Percentiles rank a stretch among this genome's conserved stretches.
phyloP scores from a whole-genome alignment of 495 filamentous ascomycete species.

The Penicillium argentinense region DNA sequence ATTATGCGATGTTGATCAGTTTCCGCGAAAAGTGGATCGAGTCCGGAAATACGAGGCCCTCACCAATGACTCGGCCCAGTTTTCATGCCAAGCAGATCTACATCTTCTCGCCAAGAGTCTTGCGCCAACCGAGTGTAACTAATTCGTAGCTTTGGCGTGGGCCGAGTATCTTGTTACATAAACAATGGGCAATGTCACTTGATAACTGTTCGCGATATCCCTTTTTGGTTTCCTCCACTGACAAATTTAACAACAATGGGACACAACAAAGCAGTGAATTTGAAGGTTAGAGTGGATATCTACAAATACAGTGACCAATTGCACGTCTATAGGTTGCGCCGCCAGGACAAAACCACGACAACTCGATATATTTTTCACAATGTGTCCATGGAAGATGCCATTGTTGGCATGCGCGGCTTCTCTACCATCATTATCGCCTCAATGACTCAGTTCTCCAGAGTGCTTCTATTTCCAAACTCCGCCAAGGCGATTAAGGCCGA shows the following conservation, averaged over 20 bases:
- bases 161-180: background rate
- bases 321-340: background rate
- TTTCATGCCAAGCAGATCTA: background rate
- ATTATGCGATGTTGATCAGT: background rate
- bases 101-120: background rate
- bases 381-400: background rate
- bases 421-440: background rate
- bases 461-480: background rate
- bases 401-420: background rate
- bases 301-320: background rate
- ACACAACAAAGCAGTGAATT: background rate
- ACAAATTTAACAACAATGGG: too few species aligned
- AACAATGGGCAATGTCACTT: too few species aligned
- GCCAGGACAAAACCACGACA: background rate
- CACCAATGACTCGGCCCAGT: background rate
- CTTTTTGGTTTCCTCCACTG: too few species aligned
- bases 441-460: background rate
- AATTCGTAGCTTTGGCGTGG: background rate
- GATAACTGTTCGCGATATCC: too few species aligned
- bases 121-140: background rate
- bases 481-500: background rate
- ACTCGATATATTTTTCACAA: background rate
- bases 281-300: background rate
- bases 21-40: background rate
- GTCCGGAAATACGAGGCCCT: background rate